phyloP scores from a whole-genome alignment of 306 rosid species.

The Medicago ruthenica region DNA sequence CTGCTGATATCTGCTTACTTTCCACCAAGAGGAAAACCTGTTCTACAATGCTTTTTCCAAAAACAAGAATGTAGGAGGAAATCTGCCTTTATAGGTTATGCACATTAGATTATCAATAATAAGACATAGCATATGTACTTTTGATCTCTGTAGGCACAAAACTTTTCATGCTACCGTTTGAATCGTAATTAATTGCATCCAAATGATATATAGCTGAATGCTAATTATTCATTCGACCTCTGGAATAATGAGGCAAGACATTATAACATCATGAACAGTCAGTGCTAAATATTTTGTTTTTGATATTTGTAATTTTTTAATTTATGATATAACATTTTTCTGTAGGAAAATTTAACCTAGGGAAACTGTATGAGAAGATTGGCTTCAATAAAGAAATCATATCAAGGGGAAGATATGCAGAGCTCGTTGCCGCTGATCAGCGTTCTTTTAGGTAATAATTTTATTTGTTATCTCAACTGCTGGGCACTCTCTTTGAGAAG shows the following conservation, averaged over 20 bases:
- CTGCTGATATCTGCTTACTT: constrained; percentile 18
- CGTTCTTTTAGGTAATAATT: constrained; percentile 79
- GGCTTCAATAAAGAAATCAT: constrained; percentile 91
- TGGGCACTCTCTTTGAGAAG: constrained; percentile 18
- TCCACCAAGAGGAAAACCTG: constrained; percentile 8
- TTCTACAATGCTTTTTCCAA: neutral
- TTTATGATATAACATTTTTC: constrained; percentile 26
- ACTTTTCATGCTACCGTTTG: constrained; percentile 6
- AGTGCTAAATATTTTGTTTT: constrained; percentile 7
- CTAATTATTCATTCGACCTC: constrained; percentile 30
- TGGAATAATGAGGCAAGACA: constrained; percentile 10
- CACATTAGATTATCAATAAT: neutral
- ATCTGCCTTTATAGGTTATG: neutral
- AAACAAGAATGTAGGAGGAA: constrained; percentile 8
- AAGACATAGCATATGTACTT: neutral
- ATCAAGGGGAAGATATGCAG: constrained; percentile 94
- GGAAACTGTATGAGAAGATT: constrained; percentile 89
- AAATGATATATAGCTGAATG: constrained; percentile 24
- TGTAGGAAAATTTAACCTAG: constrained; percentile 83
- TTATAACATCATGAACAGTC: constrained; percentile 24
- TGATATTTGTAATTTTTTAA: constrained; percentile 15
- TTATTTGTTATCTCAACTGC: constrained; percentile 36
- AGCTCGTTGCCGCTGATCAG: constrained; percentile 81
- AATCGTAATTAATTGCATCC: constrained; percentile 5
- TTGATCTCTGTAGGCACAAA: constrained; percentile 17